Percentiles rank a stretch among this genome's conserved stretches.
Evolutionary conservation across 2,329 filamentous ascomycete species (phyloP).

Genomic region (Arachnopeziza araneosa): DNA sequence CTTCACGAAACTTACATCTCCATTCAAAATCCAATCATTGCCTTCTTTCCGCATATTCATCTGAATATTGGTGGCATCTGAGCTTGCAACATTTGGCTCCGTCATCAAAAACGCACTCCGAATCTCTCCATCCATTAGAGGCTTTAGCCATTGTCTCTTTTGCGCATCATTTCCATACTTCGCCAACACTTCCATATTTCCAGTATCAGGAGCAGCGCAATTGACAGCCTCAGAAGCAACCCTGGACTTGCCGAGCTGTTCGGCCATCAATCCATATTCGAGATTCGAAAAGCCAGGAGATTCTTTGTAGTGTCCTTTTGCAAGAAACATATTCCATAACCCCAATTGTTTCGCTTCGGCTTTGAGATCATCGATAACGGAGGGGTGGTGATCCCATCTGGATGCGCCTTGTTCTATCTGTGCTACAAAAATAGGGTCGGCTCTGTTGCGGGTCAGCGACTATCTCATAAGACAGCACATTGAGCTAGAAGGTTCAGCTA

Average conservation of each 20-base stretch:
- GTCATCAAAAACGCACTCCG: constrained; percentile 92
- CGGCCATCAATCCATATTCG: constrained; percentile 97
- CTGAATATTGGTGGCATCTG: constrained; percentile 89
- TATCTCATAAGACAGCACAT: background rate
- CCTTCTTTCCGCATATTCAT: constrained; percentile 78
- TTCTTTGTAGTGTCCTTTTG: constrained; percentile 91
- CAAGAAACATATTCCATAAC: constrained; percentile 97
- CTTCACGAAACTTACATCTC: constrained; percentile 51
- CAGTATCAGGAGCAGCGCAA: constrained; percentile 85
- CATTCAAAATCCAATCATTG: constrained; percentile 86
- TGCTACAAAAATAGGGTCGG: constrained; percentile 73
- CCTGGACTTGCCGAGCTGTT: constrained; percentile 83
- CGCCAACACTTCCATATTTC: constrained; percentile 92
- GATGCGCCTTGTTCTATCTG: constrained; percentile 69
- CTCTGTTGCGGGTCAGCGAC: constrained; percentile 39
- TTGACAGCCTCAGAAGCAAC: constrained; percentile 83
- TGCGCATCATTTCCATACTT: constrained; percentile 85
- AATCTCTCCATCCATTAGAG: constrained; percentile 78
- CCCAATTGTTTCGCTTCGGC: constrained; percentile 73
- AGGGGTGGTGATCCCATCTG: constrained; percentile 76
- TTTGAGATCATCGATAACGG: constrained; percentile 86
- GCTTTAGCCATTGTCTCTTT: constrained; percentile 77
- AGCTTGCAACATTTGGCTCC: constrained; percentile 81
- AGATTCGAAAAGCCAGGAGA: constrained; percentile 92
- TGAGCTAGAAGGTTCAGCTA: constrained; percentile 3